These are phyloP conservation scores for Beauveria asiatica DNA, from an alignment of 2,329 filamentous ascomycete genomes.

Conservation along the genomic window DNA sequence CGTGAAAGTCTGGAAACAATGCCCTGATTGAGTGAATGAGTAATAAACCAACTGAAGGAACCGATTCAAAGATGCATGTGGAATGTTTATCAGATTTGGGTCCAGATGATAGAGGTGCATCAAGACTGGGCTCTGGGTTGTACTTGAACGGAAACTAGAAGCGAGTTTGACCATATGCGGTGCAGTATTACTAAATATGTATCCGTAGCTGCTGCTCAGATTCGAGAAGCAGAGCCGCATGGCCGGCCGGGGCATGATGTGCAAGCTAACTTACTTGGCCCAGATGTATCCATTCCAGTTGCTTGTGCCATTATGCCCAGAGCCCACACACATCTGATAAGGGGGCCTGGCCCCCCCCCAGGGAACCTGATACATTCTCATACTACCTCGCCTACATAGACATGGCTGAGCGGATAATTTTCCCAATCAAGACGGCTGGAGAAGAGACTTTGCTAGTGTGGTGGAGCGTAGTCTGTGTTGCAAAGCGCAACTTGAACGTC, in stretches of 20 bases:
- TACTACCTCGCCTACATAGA: not conserved
- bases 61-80: not conserved
- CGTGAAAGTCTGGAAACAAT: not conserved
- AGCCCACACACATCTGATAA: not conserved
- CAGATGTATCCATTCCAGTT: not conserved
- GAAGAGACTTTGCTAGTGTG: not conserved
- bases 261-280: not conserved
- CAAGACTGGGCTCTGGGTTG: not conserved
- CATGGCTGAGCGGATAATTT: not conserved
- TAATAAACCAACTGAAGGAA: not conserved
- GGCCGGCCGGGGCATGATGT: not conserved
- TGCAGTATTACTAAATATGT: not conserved
- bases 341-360: not conserved
- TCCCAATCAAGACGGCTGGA: not conserved
- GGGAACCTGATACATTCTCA: conserved; percentile 3
- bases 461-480: conserved; percentile 3
- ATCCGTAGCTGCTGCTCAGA: not conserved
- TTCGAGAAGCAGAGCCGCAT: not conserved
- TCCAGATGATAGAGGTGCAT: not conserved
- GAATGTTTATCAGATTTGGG: not conserved
- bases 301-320: not conserved
- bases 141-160: not conserved
- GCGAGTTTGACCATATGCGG: not conserved
- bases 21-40: not conserved
- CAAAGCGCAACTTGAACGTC: not conserved